A percentile compares a stretch with the other conserved stretches of the same genome.
Evolutionary conservation across 2,329 filamentous ascomycete species (phyloP).

Genomic region (Penicillium occitanis): DNA sequence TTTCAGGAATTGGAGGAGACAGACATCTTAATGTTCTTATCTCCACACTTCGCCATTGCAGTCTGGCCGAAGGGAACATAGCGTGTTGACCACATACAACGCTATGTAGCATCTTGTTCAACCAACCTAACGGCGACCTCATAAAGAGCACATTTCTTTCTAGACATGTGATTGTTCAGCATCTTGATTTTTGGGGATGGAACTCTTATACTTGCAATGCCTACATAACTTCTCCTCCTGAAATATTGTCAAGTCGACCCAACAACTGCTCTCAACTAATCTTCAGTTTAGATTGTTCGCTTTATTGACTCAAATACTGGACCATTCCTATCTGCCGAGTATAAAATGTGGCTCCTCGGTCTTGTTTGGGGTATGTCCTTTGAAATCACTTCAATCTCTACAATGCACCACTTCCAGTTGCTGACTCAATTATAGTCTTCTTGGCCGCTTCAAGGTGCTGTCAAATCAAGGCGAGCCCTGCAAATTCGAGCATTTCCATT

Average conservation of each 20-base stretch:
- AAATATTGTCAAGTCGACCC: no score
- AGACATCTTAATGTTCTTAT: background rate
- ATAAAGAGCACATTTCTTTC: background rate
- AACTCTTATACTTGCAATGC: no score
- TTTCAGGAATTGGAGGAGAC: background rate
- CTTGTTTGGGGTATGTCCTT: background rate
- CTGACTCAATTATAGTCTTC: background rate
- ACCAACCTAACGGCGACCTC: background rate
- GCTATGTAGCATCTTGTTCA: background rate
- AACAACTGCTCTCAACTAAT: no score
- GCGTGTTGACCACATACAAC: background rate
- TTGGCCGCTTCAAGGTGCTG: background rate
- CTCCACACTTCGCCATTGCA: background rate
- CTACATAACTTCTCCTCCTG: no score
- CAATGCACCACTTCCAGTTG: background rate
- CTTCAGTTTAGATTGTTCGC: no score
- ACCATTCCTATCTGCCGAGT: no score
- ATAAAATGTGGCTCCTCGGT: no score
- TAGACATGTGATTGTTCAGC: no score
- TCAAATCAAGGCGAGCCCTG: background rate
- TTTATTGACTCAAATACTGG: no score
- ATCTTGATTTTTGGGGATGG: no score
- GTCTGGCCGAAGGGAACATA: background rate
- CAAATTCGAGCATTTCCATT: background rate
- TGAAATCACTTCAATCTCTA: background rate